phyloP scores from a whole-genome alignment of 371 early-diverging fungal species.

The Rhizopus delemar region DNA sequence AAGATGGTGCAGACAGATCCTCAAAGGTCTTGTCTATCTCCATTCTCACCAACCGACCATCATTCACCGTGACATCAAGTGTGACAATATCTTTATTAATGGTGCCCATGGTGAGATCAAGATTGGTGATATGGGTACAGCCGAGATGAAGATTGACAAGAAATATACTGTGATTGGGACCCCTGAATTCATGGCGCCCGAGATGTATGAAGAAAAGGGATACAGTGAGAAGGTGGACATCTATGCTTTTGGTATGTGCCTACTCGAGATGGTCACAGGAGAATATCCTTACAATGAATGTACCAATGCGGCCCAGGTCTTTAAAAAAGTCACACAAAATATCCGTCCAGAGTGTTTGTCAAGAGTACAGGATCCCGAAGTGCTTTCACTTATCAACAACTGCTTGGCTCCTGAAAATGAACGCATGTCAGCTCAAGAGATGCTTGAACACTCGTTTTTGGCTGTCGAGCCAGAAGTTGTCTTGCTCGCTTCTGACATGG shows the following conservation, averaged over 20 bases:
- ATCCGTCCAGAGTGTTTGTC: conserved; percentile 69
- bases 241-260: conserved; percentile 93
- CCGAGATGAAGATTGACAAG: conserved; percentile 55
- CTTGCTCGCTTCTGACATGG: conserved; percentile 60
- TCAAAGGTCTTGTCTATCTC: conserved; percentile 82
- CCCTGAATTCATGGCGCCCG: conserved; percentile 93
- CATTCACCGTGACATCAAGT: conserved; percentile 87
- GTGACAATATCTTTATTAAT: conserved; percentile 88
- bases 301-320: conserved; percentile 84
- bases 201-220: conserved; percentile 85
- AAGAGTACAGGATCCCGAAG: conserved; percentile 70
- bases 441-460: conserved; percentile 84
- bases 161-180: conserved; percentile 72
- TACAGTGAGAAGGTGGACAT: conserved; percentile 90
- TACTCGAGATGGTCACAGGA: conserved; percentile 87
- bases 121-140: conserved; percentile 87
- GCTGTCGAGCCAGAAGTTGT: conserved; percentile 73
- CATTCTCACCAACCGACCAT: conserved; percentile 83
- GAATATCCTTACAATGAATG: conserved; percentile 91
- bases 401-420: conserved; percentile 72
- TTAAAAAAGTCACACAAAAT: conserved; percentile 73
- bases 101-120: conserved; percentile 88
- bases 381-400: conserved; percentile 70
- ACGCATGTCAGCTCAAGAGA: conserved; percentile 72
- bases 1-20: conserved; percentile 79